phyloP scores from a whole-genome alignment of 257 asterid species.

The Voacanga thouarsii region DNA sequence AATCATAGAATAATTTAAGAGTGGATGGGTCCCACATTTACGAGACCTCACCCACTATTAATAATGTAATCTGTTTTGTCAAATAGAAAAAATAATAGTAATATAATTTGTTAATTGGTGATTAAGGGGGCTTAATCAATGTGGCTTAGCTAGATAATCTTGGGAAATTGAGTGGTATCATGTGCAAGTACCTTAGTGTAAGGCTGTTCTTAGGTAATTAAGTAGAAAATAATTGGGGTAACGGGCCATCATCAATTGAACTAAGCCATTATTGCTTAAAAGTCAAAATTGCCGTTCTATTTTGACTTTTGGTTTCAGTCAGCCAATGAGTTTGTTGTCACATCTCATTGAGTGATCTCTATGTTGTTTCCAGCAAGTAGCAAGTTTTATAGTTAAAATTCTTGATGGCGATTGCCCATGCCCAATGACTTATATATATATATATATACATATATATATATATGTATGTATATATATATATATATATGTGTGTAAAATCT shows the following conservation, averaged over 20 bases:
- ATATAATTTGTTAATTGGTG: neutral
- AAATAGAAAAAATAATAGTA: neutral
- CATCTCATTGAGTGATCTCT: constrained; percentile 10
- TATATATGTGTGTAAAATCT: too few species aligned
- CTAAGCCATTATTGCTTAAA: constrained; percentile 25
- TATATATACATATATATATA: too few species aligned
- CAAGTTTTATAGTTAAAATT: neutral
- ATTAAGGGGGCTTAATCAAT: constrained; percentile 11
- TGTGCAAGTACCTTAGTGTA: constrained; percentile 33
- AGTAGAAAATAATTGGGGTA: constrained; percentile 11
- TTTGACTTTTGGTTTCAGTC: constrained; percentile 38
- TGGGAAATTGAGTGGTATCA: constrained; percentile 25
- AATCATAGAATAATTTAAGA: neutral
- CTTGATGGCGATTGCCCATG: neutral
- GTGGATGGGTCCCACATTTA: constrained; percentile 14
- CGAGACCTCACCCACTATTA: constrained; percentile 16
- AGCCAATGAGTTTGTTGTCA: constrained; percentile 11
- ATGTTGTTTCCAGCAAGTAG: constrained; percentile 1
- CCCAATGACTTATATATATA: too few species aligned
- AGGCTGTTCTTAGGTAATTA: constrained; percentile 19
- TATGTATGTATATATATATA: too few species aligned
- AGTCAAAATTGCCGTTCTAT: constrained; percentile 34
- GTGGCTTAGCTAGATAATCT: constrained; percentile 16
- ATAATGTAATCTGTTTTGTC: neutral
- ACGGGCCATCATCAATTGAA: constrained; percentile 19